Evolutionary conservation across 805 yeast genomes (phyloP).

Genomic region (Teunomyces cretensis): DNA sequence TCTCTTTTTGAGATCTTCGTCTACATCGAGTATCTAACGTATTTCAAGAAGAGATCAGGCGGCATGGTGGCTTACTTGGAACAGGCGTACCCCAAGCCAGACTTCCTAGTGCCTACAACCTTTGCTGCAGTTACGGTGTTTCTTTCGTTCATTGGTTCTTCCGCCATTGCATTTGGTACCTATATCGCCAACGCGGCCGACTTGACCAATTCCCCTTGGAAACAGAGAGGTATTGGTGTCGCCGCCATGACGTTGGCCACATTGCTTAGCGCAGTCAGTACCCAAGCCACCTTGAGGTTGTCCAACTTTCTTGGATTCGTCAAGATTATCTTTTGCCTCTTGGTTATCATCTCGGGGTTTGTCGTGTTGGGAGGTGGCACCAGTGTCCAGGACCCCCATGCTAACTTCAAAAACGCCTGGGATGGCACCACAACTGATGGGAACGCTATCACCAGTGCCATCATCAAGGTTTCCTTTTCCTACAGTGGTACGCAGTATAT

Average conservation of each 20-base stretch:
- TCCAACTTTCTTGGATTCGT: slow-evolving; percentile 36
- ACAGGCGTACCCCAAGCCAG: slow-evolving; percentile 35
- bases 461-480: slow-evolving; percentile 44
- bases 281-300: slow-evolving; percentile 28
- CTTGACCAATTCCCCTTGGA: slow-evolving; percentile 28
- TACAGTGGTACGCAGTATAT: slow-evolving; percentile 43
- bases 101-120: slow-evolving; percentile 33
- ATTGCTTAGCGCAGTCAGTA: slow-evolving; percentile 20
- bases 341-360: slow-evolving; percentile 33
- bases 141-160: slow-evolving; percentile 33
- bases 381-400: slow-evolving; percentile 27
- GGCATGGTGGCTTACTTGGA: slow-evolving; percentile 37
- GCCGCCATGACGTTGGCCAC: slow-evolving; percentile 26
- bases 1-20: slow-evolving; percentile 31
- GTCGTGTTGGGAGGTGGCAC: slow-evolving; percentile 39
- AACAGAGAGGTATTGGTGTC: slow-evolving; percentile 34
- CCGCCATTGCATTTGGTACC: slow-evolving; percentile 38
- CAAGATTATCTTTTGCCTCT: slow-evolving; percentile 30
- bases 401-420: slow-evolving; percentile 37
- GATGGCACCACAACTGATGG: slow-evolving; percentile 41
- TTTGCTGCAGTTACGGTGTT: slow-evolving; percentile 39
- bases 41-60: slow-evolving; percentile 32
- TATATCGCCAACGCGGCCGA: slow-evolving; percentile 35
- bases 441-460: slow-evolving; percentile 42
- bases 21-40: slow-evolving; percentile 32